Evolutionary conservation across 1,284 basidiomycete genomes (phyloP), one percentile per base, ranked within the genome.

Genomic region (Cutaneotrichosporon sp.): DNA sequence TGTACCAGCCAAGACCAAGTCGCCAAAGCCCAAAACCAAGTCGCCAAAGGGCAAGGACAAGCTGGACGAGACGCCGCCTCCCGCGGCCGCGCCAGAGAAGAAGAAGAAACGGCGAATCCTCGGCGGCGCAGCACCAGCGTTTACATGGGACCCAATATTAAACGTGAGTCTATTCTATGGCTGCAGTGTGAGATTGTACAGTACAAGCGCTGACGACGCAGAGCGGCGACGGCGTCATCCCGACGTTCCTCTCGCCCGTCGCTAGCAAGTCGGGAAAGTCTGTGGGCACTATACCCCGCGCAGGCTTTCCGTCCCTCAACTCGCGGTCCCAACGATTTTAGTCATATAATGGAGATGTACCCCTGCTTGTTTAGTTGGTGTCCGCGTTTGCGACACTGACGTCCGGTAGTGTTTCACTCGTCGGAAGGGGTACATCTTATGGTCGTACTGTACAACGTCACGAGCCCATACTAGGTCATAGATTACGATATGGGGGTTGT

Each of bases 191-290:
- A 18, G 13, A 33, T 33, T 7, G n/a, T n/a, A n/a, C n/a, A n/a
- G n/a, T n/a, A n/a, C n/a, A n/a, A 42, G 44, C 23, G 45, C 43
- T 54, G 22, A 52, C 30, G 15, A 3, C 8, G 10, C 56, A 73
- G 72, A 68, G 67, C 51, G 72, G 67, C n/a, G 70, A 71, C 57
- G 69, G 72, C 5, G 66, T 72, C 17, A 73, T 73, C 41, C 72
- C 72, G 0, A 46, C 64, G 0, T 61, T 51, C 39, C 54, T 73
- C 21, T 70, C 69, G 17, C 71, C 71, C 8, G 61, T 69, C 38
- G 42, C 40, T n/a, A 35, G 38, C 43, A 50, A 53, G 45, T 7
- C 26, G 26, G 37, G 36, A 15, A 23, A 51, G 2, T 12, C 50
- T 1, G 35, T 42, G 1, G 56, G 67, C 13, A 59, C 62, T 0